phyloP scores from a whole-genome alignment of 768 basidiomycete genomes.

The Fomitopsis pulvina region DNA sequence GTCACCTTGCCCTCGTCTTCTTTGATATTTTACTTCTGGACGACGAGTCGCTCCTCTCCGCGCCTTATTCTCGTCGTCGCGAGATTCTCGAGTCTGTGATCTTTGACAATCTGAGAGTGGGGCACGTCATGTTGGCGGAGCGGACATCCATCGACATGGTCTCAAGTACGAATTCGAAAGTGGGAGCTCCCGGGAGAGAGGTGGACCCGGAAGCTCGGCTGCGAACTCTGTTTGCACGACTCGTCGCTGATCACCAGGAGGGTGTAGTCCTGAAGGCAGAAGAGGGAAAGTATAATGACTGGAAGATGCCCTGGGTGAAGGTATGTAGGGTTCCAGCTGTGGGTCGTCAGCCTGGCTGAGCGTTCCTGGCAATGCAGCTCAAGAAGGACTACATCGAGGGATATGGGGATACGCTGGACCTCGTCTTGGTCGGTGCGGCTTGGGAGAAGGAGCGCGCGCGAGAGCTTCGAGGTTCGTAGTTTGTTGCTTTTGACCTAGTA shows the following conservation, averaged over 20 bases:
- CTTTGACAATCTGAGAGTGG: conserved; percentile 37
- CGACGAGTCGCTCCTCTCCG: conserved; percentile 45
- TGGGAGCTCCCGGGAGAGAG: conserved; percentile 11
- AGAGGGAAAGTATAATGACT: conserved; percentile 61
- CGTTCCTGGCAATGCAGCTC: conserved; percentile 28
- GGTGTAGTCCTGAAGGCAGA: conserved; percentile 77
- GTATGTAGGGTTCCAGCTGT: conserved; percentile 25
- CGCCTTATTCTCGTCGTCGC: conserved; percentile 56
- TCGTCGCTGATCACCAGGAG: conserved; percentile 50
- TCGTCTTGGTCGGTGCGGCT: conserved; percentile 67
- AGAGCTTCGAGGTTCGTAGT: conserved; percentile 59
- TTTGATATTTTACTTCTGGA: conserved; percentile 80
- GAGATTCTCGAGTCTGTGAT: conserved; percentile 54
- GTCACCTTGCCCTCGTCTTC: conserved; percentile 76
- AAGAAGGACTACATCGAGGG: conserved; percentile 88
- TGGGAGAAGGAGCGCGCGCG: conserved; percentile 80
- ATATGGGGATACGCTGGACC: conserved; percentile 74
- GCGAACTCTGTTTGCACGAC: conserved; percentile 40
- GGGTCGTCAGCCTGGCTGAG: neutral
- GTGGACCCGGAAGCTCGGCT: conserved; percentile 22
- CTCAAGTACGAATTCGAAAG: conserved; percentile 28
- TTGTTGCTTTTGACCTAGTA: neutral
- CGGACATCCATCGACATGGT: conserved; percentile 42
- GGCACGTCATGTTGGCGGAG: conserved; percentile 59
- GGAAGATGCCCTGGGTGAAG: conserved; percentile 73